phyloP scores from a whole-genome alignment of 2,329 filamentous ascomycete genomes.

The Pestalotiopsis sp. region DNA sequence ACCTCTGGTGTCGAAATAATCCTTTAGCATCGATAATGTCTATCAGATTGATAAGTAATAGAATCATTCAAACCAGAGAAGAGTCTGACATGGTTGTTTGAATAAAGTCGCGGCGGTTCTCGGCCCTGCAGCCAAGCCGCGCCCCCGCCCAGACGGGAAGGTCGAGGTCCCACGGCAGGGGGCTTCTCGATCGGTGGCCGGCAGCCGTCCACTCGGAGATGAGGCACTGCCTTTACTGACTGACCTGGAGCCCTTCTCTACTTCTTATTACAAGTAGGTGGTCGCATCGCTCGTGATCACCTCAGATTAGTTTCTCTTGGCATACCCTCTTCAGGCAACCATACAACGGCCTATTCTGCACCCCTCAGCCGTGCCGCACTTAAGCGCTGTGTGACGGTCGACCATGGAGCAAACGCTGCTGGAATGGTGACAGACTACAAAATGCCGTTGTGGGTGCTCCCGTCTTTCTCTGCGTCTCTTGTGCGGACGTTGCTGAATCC shows the following conservation, averaged over 20 bases:
- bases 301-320: conserved; percentile 10
- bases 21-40: not conserved
- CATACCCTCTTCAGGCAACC: not conserved
- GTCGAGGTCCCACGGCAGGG: not conserved
- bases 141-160: conserved; percentile 1
- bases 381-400: not conserved
- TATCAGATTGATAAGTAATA: not conserved
- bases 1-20: not conserved
- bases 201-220: not conserved
- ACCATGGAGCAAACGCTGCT: not conserved
- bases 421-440: not conserved
- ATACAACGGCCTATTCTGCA: not conserved
- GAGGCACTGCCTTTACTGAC: not conserved
- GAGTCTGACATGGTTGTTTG: not conserved
- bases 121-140: not conserved
- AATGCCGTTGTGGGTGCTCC: not conserved
- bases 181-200: not conserved
- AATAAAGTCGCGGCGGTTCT: not conserved
- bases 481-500: not conserved
- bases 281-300: not conserved
- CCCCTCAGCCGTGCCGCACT: not conserved
- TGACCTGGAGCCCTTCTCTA: too few relatives aligned
- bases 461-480: not conserved
- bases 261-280: conserved; percentile 1
- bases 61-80: not conserved